These are phyloP conservation scores for Lathyrus aphaca DNA, from an alignment of 306 rosid genomes.

Conservation along the genomic window DNA sequence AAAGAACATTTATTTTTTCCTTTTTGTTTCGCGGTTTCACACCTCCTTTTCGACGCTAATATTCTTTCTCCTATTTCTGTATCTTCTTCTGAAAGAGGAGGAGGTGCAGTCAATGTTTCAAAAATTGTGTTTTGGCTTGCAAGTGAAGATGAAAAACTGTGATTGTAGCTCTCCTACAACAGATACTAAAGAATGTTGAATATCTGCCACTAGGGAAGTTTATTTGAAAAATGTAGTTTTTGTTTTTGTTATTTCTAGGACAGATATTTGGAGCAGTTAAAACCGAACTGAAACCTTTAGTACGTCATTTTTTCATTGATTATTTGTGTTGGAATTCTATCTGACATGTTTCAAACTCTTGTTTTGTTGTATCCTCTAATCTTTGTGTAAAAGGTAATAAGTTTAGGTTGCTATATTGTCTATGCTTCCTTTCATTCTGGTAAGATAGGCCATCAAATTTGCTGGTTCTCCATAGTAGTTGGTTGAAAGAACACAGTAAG, in stretches of 20 bases:
- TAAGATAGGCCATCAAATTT: not conserved
- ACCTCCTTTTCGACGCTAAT: constrained; percentile 46
- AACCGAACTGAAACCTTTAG: constrained; percentile 77
- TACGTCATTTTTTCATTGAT: constrained; percentile 89
- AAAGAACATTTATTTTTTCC: constrained; percentile 45
- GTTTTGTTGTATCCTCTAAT: constrained; percentile 37
- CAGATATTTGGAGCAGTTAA: constrained; percentile 71
- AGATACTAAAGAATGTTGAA: constrained; percentile 77
- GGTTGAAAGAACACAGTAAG: no score
- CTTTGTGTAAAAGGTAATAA: constrained; percentile 39
- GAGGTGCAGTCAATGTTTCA: constrained; percentile 69
- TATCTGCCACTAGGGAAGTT: constrained; percentile 89
- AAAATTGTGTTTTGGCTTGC: constrained; percentile 85
- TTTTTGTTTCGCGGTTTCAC: constrained; percentile 2
- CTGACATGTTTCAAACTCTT: constrained; percentile 52
- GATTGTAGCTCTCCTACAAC: constrained; percentile 93
- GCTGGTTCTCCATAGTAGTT: not conserved
- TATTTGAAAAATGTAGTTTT: constrained; percentile 55
- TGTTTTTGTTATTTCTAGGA: constrained; percentile 34
- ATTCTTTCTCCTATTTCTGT: constrained; percentile 46
- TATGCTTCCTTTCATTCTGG: not conserved
- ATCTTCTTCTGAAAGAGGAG: constrained; percentile 68
- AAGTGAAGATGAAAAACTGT: constrained; percentile 63
- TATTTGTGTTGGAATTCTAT: constrained; percentile 72
- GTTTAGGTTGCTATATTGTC: constrained; percentile 36